Base-by-base conservation (phyloP, 306 rosid species). In the Cicer chorassanicum region DNA sequence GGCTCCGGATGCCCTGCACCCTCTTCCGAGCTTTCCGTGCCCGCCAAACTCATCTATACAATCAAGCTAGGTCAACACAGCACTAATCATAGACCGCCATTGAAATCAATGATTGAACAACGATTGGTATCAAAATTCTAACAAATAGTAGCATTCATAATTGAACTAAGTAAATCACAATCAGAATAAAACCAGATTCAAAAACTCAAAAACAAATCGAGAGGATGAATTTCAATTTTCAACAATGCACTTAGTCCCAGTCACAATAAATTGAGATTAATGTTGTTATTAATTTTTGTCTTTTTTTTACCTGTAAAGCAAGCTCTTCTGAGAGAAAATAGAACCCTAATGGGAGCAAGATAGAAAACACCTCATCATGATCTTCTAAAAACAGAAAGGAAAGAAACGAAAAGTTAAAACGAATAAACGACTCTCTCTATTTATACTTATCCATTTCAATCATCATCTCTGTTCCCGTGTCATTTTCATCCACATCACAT, bases 1-100 rank as follows among this genome's bases (percentile, higher is more conserved):
- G 86, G 84, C 68, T 81, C 85, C 6, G 59, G 77, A 72, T 46
- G 70, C 59, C 66, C 69, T 3, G 24, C 54, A 70, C 69, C 83
- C 12, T 82, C 82, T 45, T 70, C 85, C 34, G 83, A 80, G 76
- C 70, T 70, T 70, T 55, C 84, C 10, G 68, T 51, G 3, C 55
- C 55, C 12, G 4, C 43, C 43, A 69, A 41, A 77, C 85, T 81
- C 85, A 77, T 81, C 64, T 77, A 41, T 68, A 45, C 65, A 4
- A 68, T 62, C 54, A 21, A 57, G 8, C 8, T 24, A n/a, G 13
- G 34, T 46, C 11, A 46, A 65, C 6, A 39, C 36, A 18, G 2
- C 50, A 73, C 13, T 7, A 68, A 51, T 21, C 38, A 29, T 4
- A 77, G 68, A 39, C 34, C 14, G 4, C 12, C 7, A 44, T 53